Conservation (phyloP, 75 land plant genomes). For the Chamaecyparis obtusa region DNA sequence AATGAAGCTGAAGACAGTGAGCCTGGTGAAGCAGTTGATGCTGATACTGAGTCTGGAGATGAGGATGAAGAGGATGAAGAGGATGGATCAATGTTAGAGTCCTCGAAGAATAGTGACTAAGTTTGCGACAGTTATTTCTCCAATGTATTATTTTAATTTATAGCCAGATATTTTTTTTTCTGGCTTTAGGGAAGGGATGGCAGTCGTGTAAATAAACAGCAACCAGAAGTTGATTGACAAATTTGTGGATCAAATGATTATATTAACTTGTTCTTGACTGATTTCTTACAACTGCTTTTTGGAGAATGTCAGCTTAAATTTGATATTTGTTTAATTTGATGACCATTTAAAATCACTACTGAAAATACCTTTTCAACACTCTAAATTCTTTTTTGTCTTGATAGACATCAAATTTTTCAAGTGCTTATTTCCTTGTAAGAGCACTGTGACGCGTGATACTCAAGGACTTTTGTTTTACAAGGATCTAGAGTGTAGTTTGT, state of each 20-base stretch:
- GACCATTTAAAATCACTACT: not conserved
- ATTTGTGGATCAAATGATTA: not conserved
- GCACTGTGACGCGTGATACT: not conserved
- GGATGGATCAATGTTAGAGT: conserved; percentile 15
- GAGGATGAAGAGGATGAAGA: conserved; percentile 27
- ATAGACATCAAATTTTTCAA: not conserved
- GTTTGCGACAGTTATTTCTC: not conserved
- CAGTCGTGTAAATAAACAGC: not conserved
- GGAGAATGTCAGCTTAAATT: not conserved
- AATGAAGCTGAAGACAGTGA: conserved; percentile 31
- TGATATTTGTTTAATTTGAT: not conserved
- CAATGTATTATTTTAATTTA: not conserved
- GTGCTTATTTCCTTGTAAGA: not conserved
- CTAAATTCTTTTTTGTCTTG: not conserved
- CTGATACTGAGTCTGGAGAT: conserved; percentile 28
- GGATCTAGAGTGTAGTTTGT: not conserved
- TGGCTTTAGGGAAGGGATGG: not conserved
- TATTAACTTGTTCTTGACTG: conserved; percentile 3
- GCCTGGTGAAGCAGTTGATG: conserved; percentile 14
- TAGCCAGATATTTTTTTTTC: not conserved
- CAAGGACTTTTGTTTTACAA: not conserved
- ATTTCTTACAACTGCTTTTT: not conserved
- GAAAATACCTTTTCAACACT: not conserved
- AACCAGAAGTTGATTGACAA: not conserved
- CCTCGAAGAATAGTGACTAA: conserved; percentile 11